Conservation (phyloP, 2,329 filamentous ascomycete genomes). For the Exophiala sp. region DNA sequence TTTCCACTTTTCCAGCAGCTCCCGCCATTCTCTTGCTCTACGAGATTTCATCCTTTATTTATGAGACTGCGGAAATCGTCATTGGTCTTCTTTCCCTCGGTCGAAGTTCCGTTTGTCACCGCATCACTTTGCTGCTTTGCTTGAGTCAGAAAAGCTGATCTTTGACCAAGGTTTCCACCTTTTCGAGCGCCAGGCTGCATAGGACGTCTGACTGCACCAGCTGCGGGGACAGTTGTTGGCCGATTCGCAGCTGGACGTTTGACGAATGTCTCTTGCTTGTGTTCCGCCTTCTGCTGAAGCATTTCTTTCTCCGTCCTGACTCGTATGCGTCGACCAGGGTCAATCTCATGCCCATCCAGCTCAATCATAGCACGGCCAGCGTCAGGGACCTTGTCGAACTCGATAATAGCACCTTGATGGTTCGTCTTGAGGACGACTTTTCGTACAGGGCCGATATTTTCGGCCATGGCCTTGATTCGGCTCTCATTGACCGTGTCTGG, state of each 20-base stretch:
- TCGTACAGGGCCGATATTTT: slow-evolving; percentile 65
- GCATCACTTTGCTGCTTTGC: slow-evolving; percentile 16
- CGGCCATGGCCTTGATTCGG: slow-evolving; percentile 69
- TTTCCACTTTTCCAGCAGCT: too few species aligned
- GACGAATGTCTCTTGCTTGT: slow-evolving; percentile 38
- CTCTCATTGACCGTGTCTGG: slow-evolving; percentile 91
- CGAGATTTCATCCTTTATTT: slow-evolving; percentile 7
- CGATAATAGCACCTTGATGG: slow-evolving; percentile 80
- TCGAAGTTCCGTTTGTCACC: background rate
- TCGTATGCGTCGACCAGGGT: slow-evolving; percentile 39
- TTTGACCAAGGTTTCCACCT: slow-evolving; percentile 23
- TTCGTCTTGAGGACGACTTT: slow-evolving; percentile 77
- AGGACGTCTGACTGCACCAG: slow-evolving; percentile 44
- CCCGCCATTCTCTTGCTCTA: background rate
- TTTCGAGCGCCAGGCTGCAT: slow-evolving; percentile 39
- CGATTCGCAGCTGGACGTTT: slow-evolving; percentile 39
- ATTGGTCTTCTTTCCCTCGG: slow-evolving; percentile 48
- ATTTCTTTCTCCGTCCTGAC: slow-evolving; percentile 54
- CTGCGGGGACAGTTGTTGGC: slow-evolving; percentile 28
- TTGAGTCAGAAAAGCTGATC: slow-evolving; percentile 9
- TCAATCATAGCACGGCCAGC: slow-evolving; percentile 59
- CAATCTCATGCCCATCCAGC: slow-evolving; percentile 47
- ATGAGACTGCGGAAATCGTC: slow-evolving; percentile 50
- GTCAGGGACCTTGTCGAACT: slow-evolving; percentile 67
- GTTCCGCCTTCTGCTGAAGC: slow-evolving; percentile 41